phyloP scores from a whole-genome alignment of 2,329 filamentous ascomycete genomes.

The Beauveria sp. region DNA sequence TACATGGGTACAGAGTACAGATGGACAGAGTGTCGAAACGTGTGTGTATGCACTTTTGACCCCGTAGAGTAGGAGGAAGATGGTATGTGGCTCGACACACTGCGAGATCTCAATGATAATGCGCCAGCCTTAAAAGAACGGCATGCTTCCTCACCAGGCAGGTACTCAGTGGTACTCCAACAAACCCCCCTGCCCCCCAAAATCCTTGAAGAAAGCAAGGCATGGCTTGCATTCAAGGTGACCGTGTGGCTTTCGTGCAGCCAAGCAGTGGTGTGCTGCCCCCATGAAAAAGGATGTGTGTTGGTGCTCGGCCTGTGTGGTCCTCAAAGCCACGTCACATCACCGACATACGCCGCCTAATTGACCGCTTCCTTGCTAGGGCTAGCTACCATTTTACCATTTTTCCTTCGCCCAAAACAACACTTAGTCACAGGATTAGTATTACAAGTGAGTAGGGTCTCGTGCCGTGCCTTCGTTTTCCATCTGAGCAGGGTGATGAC shows the following conservation, averaged over 20 bases:
- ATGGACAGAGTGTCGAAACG: not conserved
- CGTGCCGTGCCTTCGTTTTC: not conserved
- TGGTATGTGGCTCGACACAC: not conserved
- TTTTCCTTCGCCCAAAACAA: not conserved
- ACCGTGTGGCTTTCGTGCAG: not conserved
- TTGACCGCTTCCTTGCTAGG: not conserved
- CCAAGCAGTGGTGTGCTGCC: too few species aligned
- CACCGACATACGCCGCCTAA: not conserved
- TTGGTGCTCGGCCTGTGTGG: not conserved
- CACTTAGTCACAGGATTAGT: too few species aligned
- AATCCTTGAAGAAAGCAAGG: not conserved
- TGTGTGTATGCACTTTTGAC: not conserved
- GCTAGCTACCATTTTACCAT: not conserved
- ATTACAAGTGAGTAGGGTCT: not conserved
- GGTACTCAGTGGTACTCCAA: not conserved
- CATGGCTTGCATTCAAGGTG: not conserved
- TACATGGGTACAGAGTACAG: too few species aligned
- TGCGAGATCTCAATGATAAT: not conserved
- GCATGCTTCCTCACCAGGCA: not conserved
- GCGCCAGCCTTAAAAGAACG: not conserved
- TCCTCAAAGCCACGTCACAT: too few species aligned
- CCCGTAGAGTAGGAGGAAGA: not conserved
- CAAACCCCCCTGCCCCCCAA: not conserved
- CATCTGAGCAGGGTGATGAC: too few species aligned
- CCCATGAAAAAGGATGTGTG: not conserved